These are phyloP conservation scores for Diversispora epigaea DNA, from an alignment of 192 early-diverging fungal species.

Conservation along the genomic window DNA sequence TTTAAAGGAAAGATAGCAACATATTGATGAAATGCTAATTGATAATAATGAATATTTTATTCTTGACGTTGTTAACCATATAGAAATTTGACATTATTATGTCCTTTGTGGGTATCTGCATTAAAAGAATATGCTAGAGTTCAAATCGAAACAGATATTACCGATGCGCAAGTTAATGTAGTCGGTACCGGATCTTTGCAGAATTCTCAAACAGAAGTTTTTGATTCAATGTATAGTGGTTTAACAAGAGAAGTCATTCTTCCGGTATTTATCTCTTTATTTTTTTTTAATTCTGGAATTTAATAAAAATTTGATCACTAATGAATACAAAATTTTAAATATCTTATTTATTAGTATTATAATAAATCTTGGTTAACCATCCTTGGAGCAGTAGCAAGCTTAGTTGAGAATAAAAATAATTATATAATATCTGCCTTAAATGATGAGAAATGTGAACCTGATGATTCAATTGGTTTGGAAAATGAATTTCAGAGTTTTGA, in stretches of 20 bases:
- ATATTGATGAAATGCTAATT: background rate
- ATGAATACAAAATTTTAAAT: background rate
- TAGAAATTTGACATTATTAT: conserved; percentile 48
- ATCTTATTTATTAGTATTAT: conserved; percentile 47
- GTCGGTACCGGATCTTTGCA: conserved; percentile 9
- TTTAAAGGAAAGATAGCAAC: background rate
- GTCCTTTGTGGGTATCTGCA: conserved; percentile 61
- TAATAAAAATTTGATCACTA: background rate
- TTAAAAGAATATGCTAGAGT: conserved; percentile 66
- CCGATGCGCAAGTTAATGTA: conserved; percentile 22
- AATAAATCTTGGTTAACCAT: conserved; percentile 59
- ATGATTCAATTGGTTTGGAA: background rate
- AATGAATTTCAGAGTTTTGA: background rate
- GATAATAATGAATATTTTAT: background rate
- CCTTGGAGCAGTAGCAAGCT: conserved; percentile 54
- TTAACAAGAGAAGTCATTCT: conserved; percentile 67
- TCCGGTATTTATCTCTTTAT: conserved; percentile 45
- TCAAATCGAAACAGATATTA: conserved; percentile 61
- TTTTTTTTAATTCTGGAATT: background rate
- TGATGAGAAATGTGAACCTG: conserved; percentile 12
- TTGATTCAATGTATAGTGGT: conserved; percentile 63
- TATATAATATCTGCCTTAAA: conserved; percentile 50
- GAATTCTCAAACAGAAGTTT: conserved; percentile 36
- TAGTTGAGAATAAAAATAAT: conserved; percentile 47
- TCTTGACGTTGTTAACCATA: conserved; percentile 8